Evolutionary conservation across 2,329 filamentous ascomycete species (phyloP).

Genomic region (Neurospora crassa): DNA sequence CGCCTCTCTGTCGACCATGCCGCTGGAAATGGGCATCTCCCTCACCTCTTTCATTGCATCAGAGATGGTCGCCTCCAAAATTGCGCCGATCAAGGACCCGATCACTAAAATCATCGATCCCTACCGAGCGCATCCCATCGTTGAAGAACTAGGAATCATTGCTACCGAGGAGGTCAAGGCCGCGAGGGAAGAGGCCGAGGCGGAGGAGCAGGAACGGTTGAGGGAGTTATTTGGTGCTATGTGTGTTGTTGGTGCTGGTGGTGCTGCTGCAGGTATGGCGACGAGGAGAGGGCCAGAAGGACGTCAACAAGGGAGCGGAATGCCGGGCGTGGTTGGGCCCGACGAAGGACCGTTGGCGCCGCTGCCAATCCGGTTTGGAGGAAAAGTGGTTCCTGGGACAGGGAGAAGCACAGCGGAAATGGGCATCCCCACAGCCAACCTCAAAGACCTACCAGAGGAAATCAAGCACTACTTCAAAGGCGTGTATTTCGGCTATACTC

Average conservation of each 20-base stretch:
- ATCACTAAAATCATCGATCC: constrained; percentile 33
- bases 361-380: constrained; percentile 43
- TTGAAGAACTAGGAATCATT: constrained; percentile 31
- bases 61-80: constrained; percentile 35
- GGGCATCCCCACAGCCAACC: constrained; percentile 44
- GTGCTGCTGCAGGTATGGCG: constrained; percentile 3
- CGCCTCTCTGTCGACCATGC: constrained; percentile 54
- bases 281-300: constrained; percentile 20
- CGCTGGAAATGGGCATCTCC: constrained; percentile 51
- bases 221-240: background rate
- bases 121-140: constrained; percentile 25
- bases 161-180: constrained; percentile 28
- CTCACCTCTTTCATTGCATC: constrained; percentile 35
- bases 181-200: constrained; percentile 24
- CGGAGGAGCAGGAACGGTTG: constrained; percentile 22
- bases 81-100: constrained; percentile 30
- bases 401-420: constrained; percentile 29
- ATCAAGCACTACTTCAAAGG: constrained; percentile 46
- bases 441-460: constrained; percentile 38
- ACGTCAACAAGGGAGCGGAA: constrained; percentile 10
- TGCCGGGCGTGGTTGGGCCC: constrained; percentile 29
- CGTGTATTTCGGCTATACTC: constrained; percentile 57
- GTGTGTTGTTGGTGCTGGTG: background rate
- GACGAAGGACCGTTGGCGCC: constrained; percentile 42
- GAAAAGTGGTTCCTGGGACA: constrained; percentile 36